A percentile compares a stretch with the other conserved stretches of the same genome.
Conservation (phyloP, 2,329 filamentous ascomycete genomes). For the Talaromyces islandicus region DNA sequence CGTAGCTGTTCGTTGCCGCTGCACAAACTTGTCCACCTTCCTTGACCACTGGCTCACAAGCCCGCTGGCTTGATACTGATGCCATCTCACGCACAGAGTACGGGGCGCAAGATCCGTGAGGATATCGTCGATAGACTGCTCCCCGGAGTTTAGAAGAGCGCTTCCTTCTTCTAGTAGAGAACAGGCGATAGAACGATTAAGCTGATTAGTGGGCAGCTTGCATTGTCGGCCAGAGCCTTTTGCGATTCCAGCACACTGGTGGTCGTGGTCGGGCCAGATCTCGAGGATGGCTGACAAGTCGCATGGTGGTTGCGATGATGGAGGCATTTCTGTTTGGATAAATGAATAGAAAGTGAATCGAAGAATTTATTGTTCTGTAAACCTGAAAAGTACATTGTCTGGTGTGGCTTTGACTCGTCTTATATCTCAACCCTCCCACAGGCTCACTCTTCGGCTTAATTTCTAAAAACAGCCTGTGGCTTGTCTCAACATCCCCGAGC, state of each 20-base stretch:
- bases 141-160: not conserved
- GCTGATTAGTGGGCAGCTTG: not conserved
- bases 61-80: constrained; percentile 16
- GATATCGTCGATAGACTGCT: constrained; percentile 10
- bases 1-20: not conserved
- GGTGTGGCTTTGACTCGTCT: not conserved
- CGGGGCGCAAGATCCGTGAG: constrained; percentile 18
- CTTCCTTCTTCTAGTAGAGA: constrained; percentile 4
- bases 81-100: constrained; percentile 16
- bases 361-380: not conserved
- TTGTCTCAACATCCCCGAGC: not conserved
- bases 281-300: constrained; percentile 3
- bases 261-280: not conserved
- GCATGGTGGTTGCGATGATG: not conserved
- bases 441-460: not conserved
- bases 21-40: constrained; percentile 3
- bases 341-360: not conserved
- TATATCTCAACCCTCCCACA: not conserved
- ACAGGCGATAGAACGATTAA: not conserved
- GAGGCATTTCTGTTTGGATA: not conserved
- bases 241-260: constrained; percentile 1
- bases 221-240: not conserved
- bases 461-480: not conserved
- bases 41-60: not conserved
- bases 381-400: not conserved